phyloP scores from a whole-genome alignment of 345 rosid species.

The Acer negundo region DNA sequence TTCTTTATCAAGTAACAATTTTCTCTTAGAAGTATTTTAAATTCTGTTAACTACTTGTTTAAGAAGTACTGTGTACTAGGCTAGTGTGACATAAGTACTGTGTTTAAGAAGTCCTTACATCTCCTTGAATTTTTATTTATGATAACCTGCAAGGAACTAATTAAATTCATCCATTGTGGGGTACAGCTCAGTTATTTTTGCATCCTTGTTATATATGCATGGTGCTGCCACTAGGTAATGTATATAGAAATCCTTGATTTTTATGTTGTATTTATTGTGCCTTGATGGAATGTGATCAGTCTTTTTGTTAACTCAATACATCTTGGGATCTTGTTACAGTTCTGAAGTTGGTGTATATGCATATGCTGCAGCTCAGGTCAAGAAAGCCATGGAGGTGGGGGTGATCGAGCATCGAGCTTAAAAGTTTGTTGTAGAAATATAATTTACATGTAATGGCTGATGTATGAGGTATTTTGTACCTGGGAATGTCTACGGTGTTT shows the following conservation, averaged over 20 bases:
- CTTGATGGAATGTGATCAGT: neutral
- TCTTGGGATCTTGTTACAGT: conserved; percentile 36
- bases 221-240: conserved; percentile 92
- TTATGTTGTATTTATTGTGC: neutral
- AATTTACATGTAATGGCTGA: too few relatives aligned
- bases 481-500: too few relatives aligned
- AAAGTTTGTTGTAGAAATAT: too few relatives aligned
- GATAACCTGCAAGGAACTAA: conserved; percentile 59
- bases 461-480: too few relatives aligned
- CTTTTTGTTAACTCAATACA: neutral
- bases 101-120: neutral
- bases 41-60: too few relatives aligned
- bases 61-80: too few relatives aligned
- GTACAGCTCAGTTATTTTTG: conserved; percentile 91
- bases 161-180: conserved; percentile 84
- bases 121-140: neutral
- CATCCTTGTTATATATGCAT: conserved; percentile 99
- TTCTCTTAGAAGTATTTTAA: neutral
- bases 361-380: conserved; percentile 97
- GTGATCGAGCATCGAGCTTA: too few relatives aligned
- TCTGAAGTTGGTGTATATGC: conserved; percentile 87
- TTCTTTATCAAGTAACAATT: neutral
- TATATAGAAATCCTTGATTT: neutral
- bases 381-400: conserved; percentile 90
- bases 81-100: neutral